Base-by-base conservation (phyloP, 208 protist genomes). In the Trypanosoma avium region DNA sequence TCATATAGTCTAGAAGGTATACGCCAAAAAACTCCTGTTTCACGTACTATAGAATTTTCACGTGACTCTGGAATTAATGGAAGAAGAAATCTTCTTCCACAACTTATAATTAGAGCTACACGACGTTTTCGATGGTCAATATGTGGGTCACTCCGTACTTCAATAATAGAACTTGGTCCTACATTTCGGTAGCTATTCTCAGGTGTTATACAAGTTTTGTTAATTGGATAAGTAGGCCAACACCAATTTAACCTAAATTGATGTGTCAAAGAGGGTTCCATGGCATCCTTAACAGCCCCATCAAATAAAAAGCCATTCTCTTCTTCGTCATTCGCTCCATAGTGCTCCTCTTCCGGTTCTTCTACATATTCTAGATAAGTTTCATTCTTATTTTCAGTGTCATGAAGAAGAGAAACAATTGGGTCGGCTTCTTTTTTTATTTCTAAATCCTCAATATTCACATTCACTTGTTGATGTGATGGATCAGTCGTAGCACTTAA, bases 181-280 rank as follows among this genome's bases (percentile, higher is more conserved):
- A 65, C 3, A 42, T 15, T 46, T 35, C 54, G 32, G 6, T 26
- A 19, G 43, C 21, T 3, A 22, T 7, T 19, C 21, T 59, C 61
- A 24, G 33, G 40, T 24, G 30, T 29, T 32, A 59, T 35, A 35
- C 59, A 29, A 2, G 22, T 24, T 17, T 48, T 21, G 22, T 59
- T 22, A 52, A 26, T 5, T 8, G 50, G 15, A 26, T 19, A 50
- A 33, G 29, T 32, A 15, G 82, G 83, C 83, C 83, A 90, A 40
- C 77, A 77, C 83, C 83, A 90, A 15, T 3, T 24, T 52, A 90
- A 26, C 33, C 61, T 48, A 48, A 90, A 90, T 56, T 81, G 73
- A 38, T 70, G 67, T 15, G 70, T 79, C 2, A 90, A 56, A 1
- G 32, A 70, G 0, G 83, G 79, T 21, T 61, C 33, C 30, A 90